Evolutionary conservation across 75 land plant species (phyloP).

Genomic region (Selaginella tamariscina): DNA sequence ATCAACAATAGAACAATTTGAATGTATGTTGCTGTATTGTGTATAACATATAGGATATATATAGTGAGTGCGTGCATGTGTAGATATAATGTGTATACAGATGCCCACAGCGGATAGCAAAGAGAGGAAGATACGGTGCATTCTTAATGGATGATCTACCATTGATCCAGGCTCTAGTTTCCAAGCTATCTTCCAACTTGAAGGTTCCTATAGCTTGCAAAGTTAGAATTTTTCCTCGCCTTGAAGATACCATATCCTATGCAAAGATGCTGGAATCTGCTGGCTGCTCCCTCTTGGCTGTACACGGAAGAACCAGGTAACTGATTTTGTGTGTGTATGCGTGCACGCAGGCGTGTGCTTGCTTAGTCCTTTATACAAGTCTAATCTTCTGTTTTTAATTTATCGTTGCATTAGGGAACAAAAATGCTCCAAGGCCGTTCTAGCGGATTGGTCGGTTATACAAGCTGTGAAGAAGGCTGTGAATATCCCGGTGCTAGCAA

Average conservation of each 20-base stretch:
- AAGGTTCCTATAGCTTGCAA: conserved; percentile 90
- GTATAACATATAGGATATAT: background rate
- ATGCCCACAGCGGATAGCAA: conserved; percentile 98
- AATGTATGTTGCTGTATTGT: no score
- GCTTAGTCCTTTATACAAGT: no score
- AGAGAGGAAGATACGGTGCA: conserved; percentile 91
- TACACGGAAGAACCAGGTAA: conserved; percentile 93
- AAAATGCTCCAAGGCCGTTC: conserved; percentile 59
- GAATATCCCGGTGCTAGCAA: conserved; percentile 88
- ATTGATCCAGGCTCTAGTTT: conserved; percentile 62
- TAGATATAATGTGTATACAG: conserved; percentile 30
- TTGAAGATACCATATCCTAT: conserved; percentile 75
- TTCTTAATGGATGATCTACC: conserved; percentile 97
- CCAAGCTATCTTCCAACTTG: conserved; percentile 55
- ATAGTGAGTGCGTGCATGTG: background rate
- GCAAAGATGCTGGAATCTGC: conserved; percentile 95
- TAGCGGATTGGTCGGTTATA: conserved; percentile 83
- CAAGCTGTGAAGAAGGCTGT: conserved; percentile 65
- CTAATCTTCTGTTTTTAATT: no score
- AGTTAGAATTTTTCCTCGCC: conserved; percentile 70
- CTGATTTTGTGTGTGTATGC: no score
- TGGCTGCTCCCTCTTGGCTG: conserved; percentile 92
- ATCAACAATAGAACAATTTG: no score
- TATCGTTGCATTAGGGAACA: no score
- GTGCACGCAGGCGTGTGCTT: no score